phyloP scores from a whole-genome alignment of 2,329 filamentous ascomycete species.

The Sporothrix luriei region DNA sequence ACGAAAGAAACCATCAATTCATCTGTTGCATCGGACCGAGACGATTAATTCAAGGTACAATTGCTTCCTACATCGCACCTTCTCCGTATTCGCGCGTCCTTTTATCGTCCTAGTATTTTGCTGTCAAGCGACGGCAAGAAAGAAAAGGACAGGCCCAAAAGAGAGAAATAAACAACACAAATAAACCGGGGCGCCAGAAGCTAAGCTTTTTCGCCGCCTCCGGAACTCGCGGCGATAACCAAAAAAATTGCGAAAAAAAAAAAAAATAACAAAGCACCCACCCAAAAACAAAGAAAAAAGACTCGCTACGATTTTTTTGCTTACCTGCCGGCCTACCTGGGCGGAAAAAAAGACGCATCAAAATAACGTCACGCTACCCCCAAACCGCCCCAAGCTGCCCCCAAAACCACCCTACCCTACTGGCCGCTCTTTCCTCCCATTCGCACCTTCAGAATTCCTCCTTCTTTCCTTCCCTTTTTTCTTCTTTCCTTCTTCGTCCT shows the following conservation, averaged over 20 bases:
- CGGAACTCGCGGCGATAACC: conserved; percentile 37
- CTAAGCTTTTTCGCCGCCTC: conserved; percentile 34
- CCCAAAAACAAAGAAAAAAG: conserved; percentile 33
- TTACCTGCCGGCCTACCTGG: conserved; percentile 24
- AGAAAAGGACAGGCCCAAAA: not conserved
- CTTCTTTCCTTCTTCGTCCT: not conserved
- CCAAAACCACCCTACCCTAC: not conserved
- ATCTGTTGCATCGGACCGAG: not conserved
- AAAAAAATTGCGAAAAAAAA: conserved; percentile 27
- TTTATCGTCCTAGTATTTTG: conserved; percentile 16
- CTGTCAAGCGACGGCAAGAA: conserved; percentile 25
- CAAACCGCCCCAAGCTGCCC: not conserved
- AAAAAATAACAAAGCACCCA: conserved; percentile 27
- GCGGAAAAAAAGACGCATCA: conserved; percentile 23
- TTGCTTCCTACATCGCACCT: conserved; percentile 10
- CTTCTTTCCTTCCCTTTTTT: conserved; percentile 11
- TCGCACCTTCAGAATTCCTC: conserved; percentile 1
- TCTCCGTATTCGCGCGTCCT: conserved; percentile 3
- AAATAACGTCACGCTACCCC: conserved; percentile 26
- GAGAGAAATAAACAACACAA: conserved; percentile 22
- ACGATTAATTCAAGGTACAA: conserved; percentile 1
- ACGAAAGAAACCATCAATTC: not conserved
- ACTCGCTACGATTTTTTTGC: conserved; percentile 28
- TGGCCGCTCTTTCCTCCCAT: conserved; percentile 12
- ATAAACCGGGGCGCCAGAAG: conserved; percentile 31